Evolutionary conservation across 2,329 filamentous ascomycete genomes (phyloP).

Genomic region (Aspergillus ustus): DNA sequence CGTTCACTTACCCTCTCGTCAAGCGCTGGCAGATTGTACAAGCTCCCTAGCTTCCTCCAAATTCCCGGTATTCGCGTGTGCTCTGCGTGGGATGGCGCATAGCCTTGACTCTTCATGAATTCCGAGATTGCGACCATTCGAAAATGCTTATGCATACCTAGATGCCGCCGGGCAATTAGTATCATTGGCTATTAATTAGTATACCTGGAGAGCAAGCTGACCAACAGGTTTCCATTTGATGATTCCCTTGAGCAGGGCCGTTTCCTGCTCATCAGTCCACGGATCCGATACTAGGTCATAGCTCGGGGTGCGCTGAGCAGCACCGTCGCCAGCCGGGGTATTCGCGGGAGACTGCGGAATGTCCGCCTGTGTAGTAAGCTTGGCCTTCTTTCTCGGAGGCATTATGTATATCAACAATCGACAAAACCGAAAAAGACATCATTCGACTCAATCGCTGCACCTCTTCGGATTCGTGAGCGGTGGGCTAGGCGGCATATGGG

Average conservation of each 20-base stretch:
- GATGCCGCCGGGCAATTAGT: constrained; percentile 8
- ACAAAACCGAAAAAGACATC: constrained; percentile 6
- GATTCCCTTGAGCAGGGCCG: constrained; percentile 88
- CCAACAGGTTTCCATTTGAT: constrained; percentile 97
- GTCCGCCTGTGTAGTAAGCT: constrained; percentile 42
- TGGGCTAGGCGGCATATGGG: constrained; percentile 18
- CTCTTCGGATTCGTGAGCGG: constrained; percentile 33
- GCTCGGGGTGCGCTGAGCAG: constrained; percentile 41
- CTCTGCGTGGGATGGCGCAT: constrained; percentile 62
- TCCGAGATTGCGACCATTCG: constrained; percentile 86
- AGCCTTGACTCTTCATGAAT: constrained; percentile 80
- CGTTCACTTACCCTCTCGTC: constrained; percentile 76
- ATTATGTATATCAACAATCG: constrained; percentile 28
- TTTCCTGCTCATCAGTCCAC: constrained; percentile 96
- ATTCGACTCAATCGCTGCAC: constrained; percentile 1
- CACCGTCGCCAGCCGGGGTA: constrained; percentile 35
- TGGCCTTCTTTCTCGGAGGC: constrained; percentile 67
- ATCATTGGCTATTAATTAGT: background rate
- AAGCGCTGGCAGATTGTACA: constrained; percentile 84
- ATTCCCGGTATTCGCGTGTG: constrained; percentile 91
- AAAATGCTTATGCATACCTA: constrained; percentile 89
- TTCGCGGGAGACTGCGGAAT: constrained; percentile 32
- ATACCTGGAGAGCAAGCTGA: constrained; percentile 42
- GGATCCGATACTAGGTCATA: constrained; percentile 66
- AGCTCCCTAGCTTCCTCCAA: constrained; percentile 81